Percentiles rank a stretch among this genome's conserved stretches.
Conservation (phyloP, 805 yeast genomes). For the Lachancea lanzarotensis region DNA sequence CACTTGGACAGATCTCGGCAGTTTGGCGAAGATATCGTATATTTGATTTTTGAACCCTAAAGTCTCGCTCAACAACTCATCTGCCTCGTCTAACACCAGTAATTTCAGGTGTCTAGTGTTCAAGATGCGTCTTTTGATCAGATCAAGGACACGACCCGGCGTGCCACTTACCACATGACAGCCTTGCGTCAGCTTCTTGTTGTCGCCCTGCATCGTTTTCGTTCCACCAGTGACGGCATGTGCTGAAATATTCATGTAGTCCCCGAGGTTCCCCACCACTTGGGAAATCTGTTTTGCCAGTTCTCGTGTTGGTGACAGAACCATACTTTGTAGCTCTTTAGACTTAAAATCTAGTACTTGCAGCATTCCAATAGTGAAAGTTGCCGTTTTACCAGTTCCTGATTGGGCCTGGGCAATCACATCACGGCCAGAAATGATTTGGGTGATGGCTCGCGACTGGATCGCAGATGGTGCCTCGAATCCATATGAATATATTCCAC, state of each 20-base stretch:
- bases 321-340: constrained; percentile 79
- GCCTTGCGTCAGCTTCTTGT: constrained; percentile 55
- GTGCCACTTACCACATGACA: constrained; percentile 94
- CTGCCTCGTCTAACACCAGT: constrained; percentile 94
- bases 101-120: constrained; percentile 73
- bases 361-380: constrained; percentile 91
- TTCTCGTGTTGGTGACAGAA: constrained; percentile 94
- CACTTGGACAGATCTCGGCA: constrained; percentile 88
- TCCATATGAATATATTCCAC: constrained; percentile 78
- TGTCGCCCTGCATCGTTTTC: constrained; percentile 68
- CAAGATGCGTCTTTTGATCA: constrained; percentile 78
- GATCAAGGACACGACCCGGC: constrained; percentile 91
- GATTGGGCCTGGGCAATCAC: constrained; percentile 98
- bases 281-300: constrained; percentile 88
- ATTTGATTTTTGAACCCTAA: constrained; percentile 95
- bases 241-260: constrained; percentile 75
- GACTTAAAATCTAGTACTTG: constrained; percentile 73
- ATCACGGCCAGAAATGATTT: constrained; percentile 88
- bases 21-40: constrained; percentile 81
- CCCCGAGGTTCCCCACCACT: constrained; percentile 81
- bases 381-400: constrained; percentile 98
- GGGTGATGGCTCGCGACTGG: constrained; percentile 93
- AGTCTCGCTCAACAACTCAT: constrained; percentile 77
- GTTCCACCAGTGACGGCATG: constrained; percentile 94
- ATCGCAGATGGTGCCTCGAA: constrained; percentile 95